A percentile compares a stretch with the other conserved stretches of the same genome.
These are phyloP conservation scores for Erysimum cheiri DNA, from an alignment of 441 rosid species.

Conservation along the genomic window DNA sequence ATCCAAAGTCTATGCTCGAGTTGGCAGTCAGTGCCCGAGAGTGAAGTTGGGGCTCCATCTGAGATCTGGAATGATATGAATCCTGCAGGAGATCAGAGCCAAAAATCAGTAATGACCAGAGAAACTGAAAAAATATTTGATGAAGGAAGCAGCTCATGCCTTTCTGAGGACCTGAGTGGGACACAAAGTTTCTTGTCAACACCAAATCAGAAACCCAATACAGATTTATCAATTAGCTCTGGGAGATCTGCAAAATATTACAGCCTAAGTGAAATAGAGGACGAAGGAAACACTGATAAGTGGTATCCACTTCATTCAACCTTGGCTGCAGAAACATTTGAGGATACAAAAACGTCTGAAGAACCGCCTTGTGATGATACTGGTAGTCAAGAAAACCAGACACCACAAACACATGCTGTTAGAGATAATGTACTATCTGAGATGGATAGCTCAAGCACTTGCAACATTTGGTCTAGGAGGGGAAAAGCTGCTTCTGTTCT, in stretches of 20 bases:
- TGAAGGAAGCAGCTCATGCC: too few species aligned
- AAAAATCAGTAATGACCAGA: constrained; percentile 23
- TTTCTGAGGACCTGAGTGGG: too few species aligned
- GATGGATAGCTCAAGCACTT: constrained; percentile 45
- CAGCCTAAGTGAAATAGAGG: constrained; percentile 40
- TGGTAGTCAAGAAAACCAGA: constrained; percentile 49
- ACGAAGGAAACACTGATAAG: constrained; percentile 27
- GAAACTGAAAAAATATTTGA: too few species aligned
- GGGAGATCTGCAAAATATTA: constrained; percentile 39
- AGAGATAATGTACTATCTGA: constrained; percentile 41
- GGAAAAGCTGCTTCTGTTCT: constrained; percentile 65
- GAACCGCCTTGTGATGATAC: constrained; percentile 41
- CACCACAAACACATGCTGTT: constrained; percentile 45
- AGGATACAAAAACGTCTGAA: constrained; percentile 41
- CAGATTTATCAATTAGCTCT: constrained; percentile 29
- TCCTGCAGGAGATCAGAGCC: constrained; percentile 34
- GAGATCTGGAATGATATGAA: constrained; percentile 43
- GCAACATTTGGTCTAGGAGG: constrained; percentile 78
- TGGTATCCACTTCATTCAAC: constrained; percentile 29
- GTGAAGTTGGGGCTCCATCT: constrained; percentile 10
- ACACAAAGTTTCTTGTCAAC: constrained; percentile 30
- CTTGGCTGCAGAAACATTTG: constrained; percentile 44
- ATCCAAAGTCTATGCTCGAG: too few species aligned
- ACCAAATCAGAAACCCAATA: constrained; percentile 32
- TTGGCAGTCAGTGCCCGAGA: too few species aligned